Base-by-base conservation (phyloP, 495 filamentous ascomycete genomes). In the Aspergillus panamensis region DNA sequence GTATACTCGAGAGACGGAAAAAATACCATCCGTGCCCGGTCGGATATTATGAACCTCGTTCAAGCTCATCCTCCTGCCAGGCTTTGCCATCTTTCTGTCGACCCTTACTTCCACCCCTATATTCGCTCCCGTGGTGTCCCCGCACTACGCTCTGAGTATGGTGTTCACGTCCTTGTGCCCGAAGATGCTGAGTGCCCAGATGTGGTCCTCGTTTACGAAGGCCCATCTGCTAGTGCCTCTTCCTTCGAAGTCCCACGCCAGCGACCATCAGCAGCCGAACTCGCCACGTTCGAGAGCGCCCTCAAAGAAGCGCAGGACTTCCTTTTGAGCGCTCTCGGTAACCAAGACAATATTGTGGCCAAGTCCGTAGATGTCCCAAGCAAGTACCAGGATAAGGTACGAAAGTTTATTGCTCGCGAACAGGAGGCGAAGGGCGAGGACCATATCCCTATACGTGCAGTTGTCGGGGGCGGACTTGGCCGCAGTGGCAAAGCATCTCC, bases 121-220 rank as follows among this genome's bases (percentile, higher is more conserved):
- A 72, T 96, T 30, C 83, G 82, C 21, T 84, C 82, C 37, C 83
- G 87, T 25, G 73, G 84, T 47, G 77, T 80, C 9, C 76, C 80
- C 32, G 80, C 81, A 50, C 76, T 96, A 29, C 84, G 85, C 54
- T 76, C 84, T 53, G 84, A 91, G 20, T 89, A 84, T 62, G 89
- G 90, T 60, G 92, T 97, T 10, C 85, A 90, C 60, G 63, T 95
- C 14, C 80, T 96, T 9, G 73, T 93, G 17, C 90, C 92, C 0
- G 83, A 89, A 19, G 76, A 83, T 3, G 78, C 86, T 39, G 69
- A 83, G 37, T 78, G 80, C 50, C 69, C 77, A 0, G 83, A 91
- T n/a, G 76, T 96, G 19, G 78, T 96, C 35, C 79, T 97, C 30
- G 88, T 97, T 9, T 96, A 90, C 63, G 92, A 97, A 68, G 91